A percentile compares a stretch with the other conserved stretches of the same genome.
Evolutionary conservation across 129 eudicot genomes (phyloP).

Genomic region (Lactuca sativa): DNA sequence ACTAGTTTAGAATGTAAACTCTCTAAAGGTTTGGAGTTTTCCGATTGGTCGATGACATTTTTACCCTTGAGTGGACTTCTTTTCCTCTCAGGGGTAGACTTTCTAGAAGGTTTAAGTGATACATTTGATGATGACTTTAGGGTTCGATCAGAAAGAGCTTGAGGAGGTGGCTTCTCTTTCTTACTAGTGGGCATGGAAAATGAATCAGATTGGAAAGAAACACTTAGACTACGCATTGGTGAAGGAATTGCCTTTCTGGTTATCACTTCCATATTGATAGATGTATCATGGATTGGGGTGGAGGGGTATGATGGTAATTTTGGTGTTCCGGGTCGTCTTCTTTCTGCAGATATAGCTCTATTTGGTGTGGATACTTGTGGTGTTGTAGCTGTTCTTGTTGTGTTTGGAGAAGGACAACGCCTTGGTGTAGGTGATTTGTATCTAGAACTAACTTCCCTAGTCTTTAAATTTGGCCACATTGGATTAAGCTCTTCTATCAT

Average conservation of each 20-base stretch:
- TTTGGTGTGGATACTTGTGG: slow-evolving; percentile 38
- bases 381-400: slow-evolving; percentile 40
- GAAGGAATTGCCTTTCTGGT: slow-evolving; percentile 69
- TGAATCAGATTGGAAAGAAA: slow-evolving; percentile 76
- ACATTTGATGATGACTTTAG: slow-evolving; percentile 64
- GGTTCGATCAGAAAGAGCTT: slow-evolving; percentile 59
- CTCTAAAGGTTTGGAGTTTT: slow-evolving; percentile 81
- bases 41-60: slow-evolving; percentile 51
- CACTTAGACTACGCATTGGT: slow-evolving; percentile 74
- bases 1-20: slow-evolving; percentile 42
- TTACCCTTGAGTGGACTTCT: slow-evolving; percentile 85
- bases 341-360: slow-evolving; percentile 79
- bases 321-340: slow-evolving; percentile 64
- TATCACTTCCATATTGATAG: slow-evolving; percentile 43
- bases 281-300: slow-evolving; percentile 65
- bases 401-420: slow-evolving; percentile 68
- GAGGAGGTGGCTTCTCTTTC: slow-evolving; percentile 68
- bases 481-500: slow-evolving; percentile 30
- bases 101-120: slow-evolving; percentile 50
- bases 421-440: slow-evolving; percentile 71
- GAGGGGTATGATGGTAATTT: slow-evolving; percentile 59
- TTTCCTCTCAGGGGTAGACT: slow-evolving; percentile 85
- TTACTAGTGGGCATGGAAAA: slow-evolving; percentile 63
- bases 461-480: slow-evolving; percentile 61
- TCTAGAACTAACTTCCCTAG: slow-evolving; percentile 72